Conservation (phyloP, 2,329 filamentous ascomycete species). For the Ascocoryne sarcoides region DNA sequence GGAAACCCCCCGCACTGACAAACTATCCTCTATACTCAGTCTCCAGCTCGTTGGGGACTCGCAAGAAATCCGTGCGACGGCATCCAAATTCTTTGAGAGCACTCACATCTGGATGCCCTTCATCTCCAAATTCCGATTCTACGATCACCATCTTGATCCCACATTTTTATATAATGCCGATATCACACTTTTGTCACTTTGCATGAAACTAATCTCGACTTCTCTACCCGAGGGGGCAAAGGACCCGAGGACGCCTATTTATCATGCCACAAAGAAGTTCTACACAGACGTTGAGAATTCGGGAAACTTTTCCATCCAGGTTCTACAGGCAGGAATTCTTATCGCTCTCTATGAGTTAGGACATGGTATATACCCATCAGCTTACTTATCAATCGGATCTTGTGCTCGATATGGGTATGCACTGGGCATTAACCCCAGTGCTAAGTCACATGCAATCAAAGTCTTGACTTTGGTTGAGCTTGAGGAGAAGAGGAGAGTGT, state of each 20-base stretch:
- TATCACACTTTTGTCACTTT: constrained; percentile 6
- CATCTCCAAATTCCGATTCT: constrained; percentile 11
- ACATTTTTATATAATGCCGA: constrained; percentile 4
- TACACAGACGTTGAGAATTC: constrained; percentile 8
- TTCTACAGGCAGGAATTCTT: constrained; percentile 20
- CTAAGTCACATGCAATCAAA: background rate
- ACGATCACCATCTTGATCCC: constrained; percentile 4
- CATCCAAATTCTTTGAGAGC: constrained; percentile 5
- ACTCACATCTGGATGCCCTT: constrained; percentile 12
- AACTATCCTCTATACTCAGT: background rate
- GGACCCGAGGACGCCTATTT: constrained; percentile 6
- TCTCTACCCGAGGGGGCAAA: background rate
- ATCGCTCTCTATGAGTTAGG: constrained; percentile 35
- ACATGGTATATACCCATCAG: constrained; percentile 38
- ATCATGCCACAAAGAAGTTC: constrained; percentile 9
- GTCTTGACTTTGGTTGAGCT: constrained; percentile 35
- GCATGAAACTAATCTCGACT: constrained; percentile 7
- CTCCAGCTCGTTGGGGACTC: background rate
- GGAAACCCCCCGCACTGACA: background rate
- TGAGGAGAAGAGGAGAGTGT: constrained; percentile 36
- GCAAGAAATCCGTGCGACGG: background rate
- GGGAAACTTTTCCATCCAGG: constrained; percentile 30
- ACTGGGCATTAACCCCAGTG: constrained; percentile 30
- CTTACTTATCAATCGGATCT: constrained; percentile 34
- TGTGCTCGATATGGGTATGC: constrained; percentile 34